Conservation (phyloP, 345 rosid species). For the Rhizophora mangle region DNA sequence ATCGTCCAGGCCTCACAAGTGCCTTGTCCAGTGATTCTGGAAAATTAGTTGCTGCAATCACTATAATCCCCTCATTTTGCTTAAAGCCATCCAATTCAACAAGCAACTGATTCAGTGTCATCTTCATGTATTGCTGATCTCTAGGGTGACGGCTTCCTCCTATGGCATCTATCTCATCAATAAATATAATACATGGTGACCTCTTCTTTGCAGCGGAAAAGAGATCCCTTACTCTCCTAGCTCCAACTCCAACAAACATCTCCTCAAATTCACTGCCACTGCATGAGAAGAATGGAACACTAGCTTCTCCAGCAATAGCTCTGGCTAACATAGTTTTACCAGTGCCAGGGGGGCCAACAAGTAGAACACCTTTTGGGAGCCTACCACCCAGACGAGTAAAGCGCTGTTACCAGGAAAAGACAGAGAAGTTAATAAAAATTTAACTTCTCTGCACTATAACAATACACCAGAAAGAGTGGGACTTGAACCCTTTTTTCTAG, state of each 20-base stretch:
- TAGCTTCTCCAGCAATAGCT: slow-evolving; percentile 99
- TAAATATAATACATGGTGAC: slow-evolving; percentile 92
- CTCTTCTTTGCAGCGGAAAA: slow-evolving; percentile 97
- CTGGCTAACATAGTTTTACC: slow-evolving; percentile 99
- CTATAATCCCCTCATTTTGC: slow-evolving; percentile 96
- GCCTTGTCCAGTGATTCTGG: slow-evolving; percentile 96
- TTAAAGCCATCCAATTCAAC: slow-evolving; percentile 98
- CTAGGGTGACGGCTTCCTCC: slow-evolving; percentile 94
- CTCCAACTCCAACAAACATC: slow-evolving; percentile 99
- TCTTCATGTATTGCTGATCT: slow-evolving; percentile 95
- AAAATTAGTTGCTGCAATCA: slow-evolving; percentile 93
- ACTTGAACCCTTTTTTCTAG: no score
- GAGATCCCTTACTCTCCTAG: slow-evolving; percentile 94
- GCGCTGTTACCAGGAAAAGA: no score
- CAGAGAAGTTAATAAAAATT: no score
- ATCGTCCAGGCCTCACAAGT: slow-evolving; percentile 91
- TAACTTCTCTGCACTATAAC: no score
- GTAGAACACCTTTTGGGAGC: slow-evolving; percentile 97
- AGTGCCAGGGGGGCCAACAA: slow-evolving; percentile 97
- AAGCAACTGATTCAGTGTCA: slow-evolving; percentile 93
- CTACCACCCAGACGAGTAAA: slow-evolving; percentile 31
- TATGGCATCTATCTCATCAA: slow-evolving; percentile 97
- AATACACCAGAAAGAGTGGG: no score
- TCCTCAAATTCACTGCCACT: slow-evolving; percentile 99
- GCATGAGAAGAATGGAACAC: slow-evolving; percentile 97